Conservation (phyloP, 2,329 filamentous ascomycete genomes). For the Aspergillus glaucus region DNA sequence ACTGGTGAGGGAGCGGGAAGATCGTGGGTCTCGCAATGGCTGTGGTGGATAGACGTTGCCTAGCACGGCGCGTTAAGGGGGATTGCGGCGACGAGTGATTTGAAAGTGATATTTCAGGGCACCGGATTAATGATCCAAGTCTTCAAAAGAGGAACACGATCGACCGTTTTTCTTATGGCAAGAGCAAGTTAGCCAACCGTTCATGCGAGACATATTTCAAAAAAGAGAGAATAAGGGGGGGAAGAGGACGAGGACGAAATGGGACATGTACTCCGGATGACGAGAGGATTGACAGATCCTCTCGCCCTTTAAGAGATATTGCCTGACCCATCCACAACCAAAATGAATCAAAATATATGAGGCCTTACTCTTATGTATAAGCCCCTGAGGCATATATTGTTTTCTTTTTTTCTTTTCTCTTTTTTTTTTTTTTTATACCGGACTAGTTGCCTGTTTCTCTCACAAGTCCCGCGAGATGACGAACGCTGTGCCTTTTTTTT, state of each 20-base stretch:
- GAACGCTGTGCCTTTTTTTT: too few species aligned
- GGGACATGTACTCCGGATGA: neutral
- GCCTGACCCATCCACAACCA: neutral
- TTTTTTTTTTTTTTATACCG: neutral
- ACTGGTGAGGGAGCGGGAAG: conserved; percentile 1
- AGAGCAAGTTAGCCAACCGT: neutral
- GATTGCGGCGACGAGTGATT: neutral
- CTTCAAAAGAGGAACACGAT: neutral
- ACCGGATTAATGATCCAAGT: neutral
- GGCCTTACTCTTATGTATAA: neutral
- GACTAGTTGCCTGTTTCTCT: neutral
- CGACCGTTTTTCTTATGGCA: neutral
- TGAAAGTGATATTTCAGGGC: neutral
- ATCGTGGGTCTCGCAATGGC: conserved; percentile 7
- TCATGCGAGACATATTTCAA: neutral
- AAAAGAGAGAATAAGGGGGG: neutral
- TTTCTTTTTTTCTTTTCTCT: neutral
- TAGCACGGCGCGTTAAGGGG: neutral
- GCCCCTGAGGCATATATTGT: neutral
- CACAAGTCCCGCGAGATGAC: too few species aligned
- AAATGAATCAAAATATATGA: neutral
- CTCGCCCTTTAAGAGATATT: neutral
- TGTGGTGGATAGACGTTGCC: conserved; percentile 1
- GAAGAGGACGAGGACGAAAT: neutral
- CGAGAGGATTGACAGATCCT: neutral